Percentiles rank a stretch among this genome's conserved stretches.
phyloP scores from a whole-genome alignment of 2,329 filamentous ascomycete genomes.

The Cercospora sojina region DNA sequence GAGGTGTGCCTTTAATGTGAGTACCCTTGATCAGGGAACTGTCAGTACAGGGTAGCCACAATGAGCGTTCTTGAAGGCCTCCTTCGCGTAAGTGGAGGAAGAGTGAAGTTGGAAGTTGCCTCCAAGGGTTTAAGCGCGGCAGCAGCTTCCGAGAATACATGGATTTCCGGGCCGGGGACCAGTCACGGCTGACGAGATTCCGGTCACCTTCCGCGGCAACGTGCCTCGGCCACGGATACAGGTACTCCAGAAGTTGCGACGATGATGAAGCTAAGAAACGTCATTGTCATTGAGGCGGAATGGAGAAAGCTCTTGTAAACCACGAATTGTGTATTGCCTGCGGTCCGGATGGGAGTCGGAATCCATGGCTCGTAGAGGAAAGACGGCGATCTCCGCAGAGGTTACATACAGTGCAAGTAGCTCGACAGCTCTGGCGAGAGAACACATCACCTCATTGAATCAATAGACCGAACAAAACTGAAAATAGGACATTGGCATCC shows the following conservation, averaged over 20 bases:
- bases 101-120: background rate
- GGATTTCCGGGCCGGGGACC: background rate
- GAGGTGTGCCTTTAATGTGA: background rate
- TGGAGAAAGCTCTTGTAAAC: background rate
- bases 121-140: background rate
- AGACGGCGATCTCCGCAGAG: background rate
- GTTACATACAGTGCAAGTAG: background rate
- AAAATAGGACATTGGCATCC: background rate
- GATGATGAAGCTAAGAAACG: background rate
- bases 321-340: background rate
- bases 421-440: background rate
- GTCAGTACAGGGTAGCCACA: background rate
- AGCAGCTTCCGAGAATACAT: background rate
- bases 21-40: too few species aligned
- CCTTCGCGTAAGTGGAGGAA: background rate
- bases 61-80: background rate
- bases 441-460: background rate
- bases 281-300: background rate
- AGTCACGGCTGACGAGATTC: too few species aligned
- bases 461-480: background rate
- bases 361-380: background rate
- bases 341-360: background rate
- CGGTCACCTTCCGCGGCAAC: background rate
- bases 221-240: background rate
- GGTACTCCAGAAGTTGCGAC: background rate